phyloP scores from a whole-genome alignment of 352 stramenopile species.

The Phytophthora fragariaefolia region DNA sequence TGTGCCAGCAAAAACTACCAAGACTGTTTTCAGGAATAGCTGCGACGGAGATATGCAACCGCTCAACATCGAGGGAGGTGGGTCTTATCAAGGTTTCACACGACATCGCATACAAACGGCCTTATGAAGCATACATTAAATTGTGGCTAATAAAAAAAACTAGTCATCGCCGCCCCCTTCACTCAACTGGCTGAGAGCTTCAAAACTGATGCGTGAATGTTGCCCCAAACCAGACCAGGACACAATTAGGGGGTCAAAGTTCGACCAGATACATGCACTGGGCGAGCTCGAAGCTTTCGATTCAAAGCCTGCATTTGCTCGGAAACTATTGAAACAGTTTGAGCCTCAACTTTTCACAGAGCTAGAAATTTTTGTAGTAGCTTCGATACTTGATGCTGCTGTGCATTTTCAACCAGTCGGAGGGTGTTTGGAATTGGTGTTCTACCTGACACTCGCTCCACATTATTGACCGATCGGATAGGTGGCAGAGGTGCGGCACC shows the following conservation, averaged over 20 bases:
- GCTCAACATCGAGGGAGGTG: too few relatives aligned
- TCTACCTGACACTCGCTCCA: background rate
- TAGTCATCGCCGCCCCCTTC: too few relatives aligned
- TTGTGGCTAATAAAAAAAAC: too few relatives aligned
- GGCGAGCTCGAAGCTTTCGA: too few relatives aligned
- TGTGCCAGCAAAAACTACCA: background rate
- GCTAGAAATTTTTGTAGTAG: conserved; percentile 48
- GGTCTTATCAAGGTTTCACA: background rate
- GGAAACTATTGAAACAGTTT: background rate
- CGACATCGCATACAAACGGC: too few relatives aligned
- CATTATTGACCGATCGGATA: conserved; percentile 19
- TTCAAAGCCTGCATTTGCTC: background rate
- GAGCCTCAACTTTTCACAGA: conserved; percentile 26
- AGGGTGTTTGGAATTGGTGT: conserved; percentile 25
- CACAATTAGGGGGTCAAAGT: too few relatives aligned
- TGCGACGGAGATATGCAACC: background rate
- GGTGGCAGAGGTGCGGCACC: conserved; percentile 1
- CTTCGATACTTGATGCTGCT: conserved; percentile 53
- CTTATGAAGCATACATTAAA: too few relatives aligned
- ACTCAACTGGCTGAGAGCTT: too few relatives aligned
- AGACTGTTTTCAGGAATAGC: conserved; percentile 11
- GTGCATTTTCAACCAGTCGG: conserved; percentile 49
- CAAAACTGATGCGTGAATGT: too few relatives aligned
- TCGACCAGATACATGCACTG: too few relatives aligned
- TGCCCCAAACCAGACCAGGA: too few relatives aligned